Evolutionary conservation across 805 yeast species (phyloP), one percentile per base, ranked within the genome.

Genomic region (Schwanniomyces pseudopolymorphus): DNA sequence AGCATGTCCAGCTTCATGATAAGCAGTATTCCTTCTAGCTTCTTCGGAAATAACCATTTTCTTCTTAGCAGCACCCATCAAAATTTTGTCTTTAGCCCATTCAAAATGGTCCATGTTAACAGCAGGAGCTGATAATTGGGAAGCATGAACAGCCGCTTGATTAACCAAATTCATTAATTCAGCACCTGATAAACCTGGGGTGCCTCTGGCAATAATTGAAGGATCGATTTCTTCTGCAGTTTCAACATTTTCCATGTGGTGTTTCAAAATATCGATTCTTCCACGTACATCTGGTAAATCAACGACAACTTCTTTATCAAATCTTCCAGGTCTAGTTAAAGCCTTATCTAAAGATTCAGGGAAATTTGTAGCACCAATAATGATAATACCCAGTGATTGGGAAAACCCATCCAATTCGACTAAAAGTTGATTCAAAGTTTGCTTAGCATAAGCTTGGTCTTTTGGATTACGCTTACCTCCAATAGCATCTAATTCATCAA

Each of bases 1-100:
- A 4, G 99, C 99, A 70, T 94, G 99, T 3, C 99, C 99, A 16
- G 99, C 99, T 72, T 94, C 99, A 70, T 94, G 99, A 67, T 84
- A 94, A 1, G 99, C 99, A 14, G 99, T 94, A 54, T 92, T 90
- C 57, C 80, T 83, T 67, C 97, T 81, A 0, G 96, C 81, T 50
- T 92, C 97, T 65, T 94, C 97, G 24, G 99, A 91, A 74, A 94
- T 80, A 33, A 94, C 97, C 98, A 92, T 92, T 21, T 96, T 88
- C 70, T 88, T 89, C 66, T 96, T 87, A 57, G 96, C 99, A 31
- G 98, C 98, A 44, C 99, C 99, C 87, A 94, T 84, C 61, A 95
- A 74, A 46, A 95, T 94, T 71, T 94, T 94, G 69, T 94, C 99
- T 68, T 94, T 94, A 37, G 99, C 99, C 99, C 99, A 94, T 67